phyloP scores from a whole-genome alignment of 1,284 basidiomycete species.

The Neotropicomus parvogracilis region DNA sequence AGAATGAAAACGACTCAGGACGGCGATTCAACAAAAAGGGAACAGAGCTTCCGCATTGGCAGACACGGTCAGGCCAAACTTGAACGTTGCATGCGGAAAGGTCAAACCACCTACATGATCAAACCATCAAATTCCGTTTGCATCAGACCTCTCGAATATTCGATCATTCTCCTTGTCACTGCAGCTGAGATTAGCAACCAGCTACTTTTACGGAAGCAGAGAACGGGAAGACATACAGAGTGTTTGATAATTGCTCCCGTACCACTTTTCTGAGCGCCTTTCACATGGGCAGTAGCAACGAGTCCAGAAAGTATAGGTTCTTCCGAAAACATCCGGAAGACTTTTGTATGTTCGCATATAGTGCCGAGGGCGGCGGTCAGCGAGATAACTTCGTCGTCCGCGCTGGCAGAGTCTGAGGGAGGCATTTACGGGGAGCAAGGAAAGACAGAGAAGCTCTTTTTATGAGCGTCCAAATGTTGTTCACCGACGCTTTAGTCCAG shows the following conservation, averaged over 20 bases:
- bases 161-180: conserved; percentile 76
- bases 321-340: conserved; percentile 76
- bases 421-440: conserved; percentile 41
- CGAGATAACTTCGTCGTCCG: conserved; percentile 65
- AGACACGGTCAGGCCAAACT: conserved; percentile 66
- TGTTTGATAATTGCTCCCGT: conserved; percentile 74
- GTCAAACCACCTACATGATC: conserved; percentile 68
- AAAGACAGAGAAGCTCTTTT: conserved; percentile 1
- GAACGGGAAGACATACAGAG: conserved; percentile 43
- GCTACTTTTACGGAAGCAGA: background rate
- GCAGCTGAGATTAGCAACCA: conserved; percentile 35
- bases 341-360: conserved; percentile 30
- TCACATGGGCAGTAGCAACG: conserved; percentile 69
- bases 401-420: conserved; percentile 65
- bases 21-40: background rate
- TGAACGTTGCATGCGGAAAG: conserved; percentile 56
- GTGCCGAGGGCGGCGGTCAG: conserved; percentile 71
- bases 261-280: conserved; percentile 67
- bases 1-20: background rate
- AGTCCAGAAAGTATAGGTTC: conserved; percentile 73
- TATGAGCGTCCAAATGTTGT: conserved; percentile 8
- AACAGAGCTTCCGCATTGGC: conserved; percentile 45
- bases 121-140: conserved; percentile 74
- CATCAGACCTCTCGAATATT: conserved; percentile 66
- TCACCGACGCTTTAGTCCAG: too few species aligned